These are phyloP conservation scores for Quercus tomentella DNA, from an alignment of 331 rosid species.

Conservation along the genomic window DNA sequence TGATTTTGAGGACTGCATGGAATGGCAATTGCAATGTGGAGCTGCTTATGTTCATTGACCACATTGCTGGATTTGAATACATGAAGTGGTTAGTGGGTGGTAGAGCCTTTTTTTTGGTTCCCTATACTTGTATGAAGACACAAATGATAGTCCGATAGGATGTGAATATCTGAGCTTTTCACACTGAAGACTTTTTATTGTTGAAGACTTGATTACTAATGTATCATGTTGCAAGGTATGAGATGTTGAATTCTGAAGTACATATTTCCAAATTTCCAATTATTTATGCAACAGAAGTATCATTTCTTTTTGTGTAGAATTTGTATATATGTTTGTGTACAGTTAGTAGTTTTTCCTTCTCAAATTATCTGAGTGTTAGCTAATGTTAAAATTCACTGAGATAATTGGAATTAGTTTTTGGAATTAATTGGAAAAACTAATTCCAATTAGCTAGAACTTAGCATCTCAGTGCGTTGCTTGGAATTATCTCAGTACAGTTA, in stretches of 20 bases:
- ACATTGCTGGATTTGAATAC: conserved; percentile 24
- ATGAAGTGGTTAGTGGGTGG: conserved; percentile 18
- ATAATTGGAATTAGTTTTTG: no score
- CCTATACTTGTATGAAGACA: conserved; percentile 15
- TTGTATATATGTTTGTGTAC: conserved; percentile 24
- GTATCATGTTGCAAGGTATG: conserved; percentile 36
- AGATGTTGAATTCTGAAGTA: conserved; percentile 23
- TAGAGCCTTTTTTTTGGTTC: conserved; percentile 34
- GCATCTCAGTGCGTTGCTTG: background rate
- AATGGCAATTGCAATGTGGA: conserved; percentile 79
- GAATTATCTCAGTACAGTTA: background rate
- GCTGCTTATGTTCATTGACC: conserved; percentile 51
- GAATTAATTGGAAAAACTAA: no score
- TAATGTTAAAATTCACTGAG: no score
- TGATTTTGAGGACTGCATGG: conserved; percentile 84
- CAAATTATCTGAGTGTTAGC: background rate
- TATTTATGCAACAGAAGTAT: conserved; percentile 9
- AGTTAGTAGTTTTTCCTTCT: conserved; percentile 14
- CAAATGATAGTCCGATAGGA: conserved; percentile 26
- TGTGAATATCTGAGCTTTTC: conserved; percentile 37
- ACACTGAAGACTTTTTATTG: conserved; percentile 27
- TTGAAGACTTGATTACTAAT: conserved; percentile 21
- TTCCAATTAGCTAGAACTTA: no score
- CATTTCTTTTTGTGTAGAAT: background rate
- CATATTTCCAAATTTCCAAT: conserved; percentile 33